Conservation (phyloP, 176 grass and related monocot genomes). For the Neostapfia colusana region DNA sequence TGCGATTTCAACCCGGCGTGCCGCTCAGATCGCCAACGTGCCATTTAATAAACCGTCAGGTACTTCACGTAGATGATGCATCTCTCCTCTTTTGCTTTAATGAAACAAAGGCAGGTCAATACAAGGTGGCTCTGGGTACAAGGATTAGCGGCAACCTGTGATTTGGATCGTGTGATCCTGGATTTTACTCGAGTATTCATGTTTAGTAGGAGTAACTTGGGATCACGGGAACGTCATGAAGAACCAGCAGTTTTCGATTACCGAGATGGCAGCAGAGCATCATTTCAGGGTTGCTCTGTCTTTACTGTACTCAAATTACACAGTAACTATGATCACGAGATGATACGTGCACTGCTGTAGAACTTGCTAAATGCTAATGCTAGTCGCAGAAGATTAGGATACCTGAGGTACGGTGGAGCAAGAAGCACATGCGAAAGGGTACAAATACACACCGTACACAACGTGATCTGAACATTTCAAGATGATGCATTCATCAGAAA, state of each 20-base stretch:
- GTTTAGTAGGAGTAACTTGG: background rate
- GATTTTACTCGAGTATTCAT: background rate
- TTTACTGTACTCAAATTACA: background rate
- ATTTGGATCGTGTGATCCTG: background rate
- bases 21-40: conserved; percentile 46
- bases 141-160: background rate
- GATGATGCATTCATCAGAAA: conserved; percentile 38
- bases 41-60: conserved; percentile 38
- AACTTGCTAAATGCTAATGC: background rate
- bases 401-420: background rate
- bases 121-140: background rate
- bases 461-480: conserved; percentile 33
- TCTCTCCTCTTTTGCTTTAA: background rate
- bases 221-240: background rate
- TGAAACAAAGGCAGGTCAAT: background rate
- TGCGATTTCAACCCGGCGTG: conserved; percentile 26
- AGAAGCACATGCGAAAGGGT: background rate
- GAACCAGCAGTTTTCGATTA: background rate
- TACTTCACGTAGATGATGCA: background rate
- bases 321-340: conserved; percentile 23
- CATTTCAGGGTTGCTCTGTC: background rate
- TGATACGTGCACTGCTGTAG: background rate
- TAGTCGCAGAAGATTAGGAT: background rate
- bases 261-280: background rate
- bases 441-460: background rate